A percentile compares a stretch with the other conserved stretches of the same genome.
phyloP scores from a whole-genome alignment of 2,329 filamentous ascomycete species.

The Dryadomyces quercus-mongolicae region DNA sequence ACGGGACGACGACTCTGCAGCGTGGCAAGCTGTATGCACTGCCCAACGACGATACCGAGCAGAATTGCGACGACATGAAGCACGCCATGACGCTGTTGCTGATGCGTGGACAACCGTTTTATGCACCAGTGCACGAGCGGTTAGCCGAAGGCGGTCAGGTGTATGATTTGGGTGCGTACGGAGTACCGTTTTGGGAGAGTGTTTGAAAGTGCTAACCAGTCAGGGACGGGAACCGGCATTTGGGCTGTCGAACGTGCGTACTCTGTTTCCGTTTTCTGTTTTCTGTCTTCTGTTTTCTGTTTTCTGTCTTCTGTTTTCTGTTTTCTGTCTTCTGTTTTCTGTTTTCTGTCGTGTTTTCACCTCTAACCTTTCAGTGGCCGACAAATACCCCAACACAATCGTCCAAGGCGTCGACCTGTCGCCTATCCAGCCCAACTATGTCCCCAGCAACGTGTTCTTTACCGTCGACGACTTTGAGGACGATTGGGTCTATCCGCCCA shows the following conservation, averaged over 20 bases:
- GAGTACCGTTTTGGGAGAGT: background rate
- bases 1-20: background rate
- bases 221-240: constrained; percentile 37
- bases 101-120: constrained; percentile 26
- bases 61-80: constrained; percentile 29
- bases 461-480: constrained; percentile 40
- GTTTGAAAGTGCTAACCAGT: background rate
- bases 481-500: constrained; percentile 33
- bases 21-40: constrained; percentile 15
- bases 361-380: constrained; percentile 29
- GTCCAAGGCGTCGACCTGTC: constrained; percentile 39
- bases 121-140: constrained; percentile 27
- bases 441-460: constrained; percentile 38
- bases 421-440: constrained; percentile 38
- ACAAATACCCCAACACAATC: constrained; percentile 28
- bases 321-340: constrained; percentile 5
- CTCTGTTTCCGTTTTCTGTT: background rate
- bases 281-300: background rate
- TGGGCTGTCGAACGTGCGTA: constrained; percentile 38
- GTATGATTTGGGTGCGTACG: constrained; percentile 31
- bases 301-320: background rate
- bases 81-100: constrained; percentile 24
- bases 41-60: constrained; percentile 28
- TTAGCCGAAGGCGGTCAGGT: constrained; percentile 28
- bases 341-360: too few relatives aligned